phyloP scores from a whole-genome alignment of 2,329 filamentous ascomycete genomes.

The Ceratocystiopsis brevicomis region DNA sequence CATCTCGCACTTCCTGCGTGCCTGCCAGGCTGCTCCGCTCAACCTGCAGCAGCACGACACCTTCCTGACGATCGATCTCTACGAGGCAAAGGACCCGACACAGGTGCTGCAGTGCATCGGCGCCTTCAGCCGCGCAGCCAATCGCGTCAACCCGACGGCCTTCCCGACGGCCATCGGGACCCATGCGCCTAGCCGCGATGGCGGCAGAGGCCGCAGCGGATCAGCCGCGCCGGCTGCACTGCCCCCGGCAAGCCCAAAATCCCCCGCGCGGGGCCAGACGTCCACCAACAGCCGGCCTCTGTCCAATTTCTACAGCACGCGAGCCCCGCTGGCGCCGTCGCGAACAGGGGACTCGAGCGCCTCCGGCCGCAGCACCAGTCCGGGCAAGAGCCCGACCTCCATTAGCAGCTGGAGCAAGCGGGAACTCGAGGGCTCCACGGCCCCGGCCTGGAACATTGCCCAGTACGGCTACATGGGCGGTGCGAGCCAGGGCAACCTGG shows the following conservation, averaged over 20 bases:
- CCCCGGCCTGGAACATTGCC: conserved; percentile 93
- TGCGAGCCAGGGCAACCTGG: conserved; percentile 86
- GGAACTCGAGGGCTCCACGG: conserved; percentile 59
- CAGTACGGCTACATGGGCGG: conserved; percentile 98
- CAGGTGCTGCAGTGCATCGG: conserved; percentile 86
- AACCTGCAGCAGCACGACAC: conserved; percentile 84
- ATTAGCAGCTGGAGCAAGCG: conserved; percentile 85
- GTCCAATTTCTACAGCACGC: conserved; percentile 28
- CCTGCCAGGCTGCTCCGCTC: conserved; percentile 68
- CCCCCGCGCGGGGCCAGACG: neutral
- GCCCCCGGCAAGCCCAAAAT: neutral
- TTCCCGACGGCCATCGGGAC: conserved; percentile 65
- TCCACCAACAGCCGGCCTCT: conserved; percentile 22
- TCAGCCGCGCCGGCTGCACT: conserved; percentile 14
- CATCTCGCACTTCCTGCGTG: conserved; percentile 84
- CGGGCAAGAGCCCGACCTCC: conserved; percentile 34
- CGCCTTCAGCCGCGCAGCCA: conserved; percentile 77
- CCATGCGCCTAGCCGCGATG: conserved; percentile 30
- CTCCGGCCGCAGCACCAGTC: conserved; percentile 39
- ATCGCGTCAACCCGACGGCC: conserved; percentile 49
- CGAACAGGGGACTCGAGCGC: conserved; percentile 39
- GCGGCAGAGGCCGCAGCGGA: conserved; percentile 28
- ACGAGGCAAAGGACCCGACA: conserved; percentile 84
- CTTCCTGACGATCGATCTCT: conserved; percentile 93
- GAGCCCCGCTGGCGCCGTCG: conserved; percentile 21